phyloP scores from a whole-genome alignment of 2,329 filamentous ascomycete genomes.

The Magnaporthiopsis poae region DNA sequence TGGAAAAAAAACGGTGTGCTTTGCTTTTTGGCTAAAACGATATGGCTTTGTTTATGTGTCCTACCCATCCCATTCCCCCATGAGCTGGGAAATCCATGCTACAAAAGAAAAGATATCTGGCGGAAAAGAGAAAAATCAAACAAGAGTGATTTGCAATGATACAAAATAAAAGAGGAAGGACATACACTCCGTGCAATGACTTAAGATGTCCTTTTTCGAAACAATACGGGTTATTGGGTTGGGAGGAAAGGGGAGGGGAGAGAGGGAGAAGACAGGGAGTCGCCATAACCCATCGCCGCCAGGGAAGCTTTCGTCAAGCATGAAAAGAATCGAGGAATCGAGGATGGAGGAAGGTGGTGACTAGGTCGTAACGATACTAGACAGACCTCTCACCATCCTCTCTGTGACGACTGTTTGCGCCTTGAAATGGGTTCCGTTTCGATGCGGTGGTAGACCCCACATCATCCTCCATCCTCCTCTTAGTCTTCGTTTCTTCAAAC shows the following conservation, averaged over 20 bases:
- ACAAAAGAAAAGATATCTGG: conserved; percentile 13
- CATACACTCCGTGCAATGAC: background rate
- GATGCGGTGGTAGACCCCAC: background rate
- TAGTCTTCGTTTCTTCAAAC: background rate
- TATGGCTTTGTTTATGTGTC: conserved; percentile 7
- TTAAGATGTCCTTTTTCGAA: background rate
- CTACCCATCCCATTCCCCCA: conserved; percentile 7
- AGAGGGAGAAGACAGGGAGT: background rate
- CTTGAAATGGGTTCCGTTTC: background rate
- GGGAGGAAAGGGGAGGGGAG: background rate
- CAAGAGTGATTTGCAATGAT: background rate
- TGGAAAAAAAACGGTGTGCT: too few species aligned
- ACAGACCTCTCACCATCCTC: background rate
- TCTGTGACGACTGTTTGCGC: background rate
- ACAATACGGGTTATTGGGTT: background rate
- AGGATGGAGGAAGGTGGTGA: background rate
- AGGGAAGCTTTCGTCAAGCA: background rate
- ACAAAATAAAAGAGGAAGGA: background rate
- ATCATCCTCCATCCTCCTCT: background rate
- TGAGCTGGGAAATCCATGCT: conserved; percentile 10
- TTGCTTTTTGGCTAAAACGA: conserved; percentile 2
- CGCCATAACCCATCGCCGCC: background rate
- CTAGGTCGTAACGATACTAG: background rate
- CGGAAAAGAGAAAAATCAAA: background rate
- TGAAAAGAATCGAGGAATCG: background rate